phyloP scores from a whole-genome alignment of 768 basidiomycete genomes.

The Leccinum variicolor region DNA sequence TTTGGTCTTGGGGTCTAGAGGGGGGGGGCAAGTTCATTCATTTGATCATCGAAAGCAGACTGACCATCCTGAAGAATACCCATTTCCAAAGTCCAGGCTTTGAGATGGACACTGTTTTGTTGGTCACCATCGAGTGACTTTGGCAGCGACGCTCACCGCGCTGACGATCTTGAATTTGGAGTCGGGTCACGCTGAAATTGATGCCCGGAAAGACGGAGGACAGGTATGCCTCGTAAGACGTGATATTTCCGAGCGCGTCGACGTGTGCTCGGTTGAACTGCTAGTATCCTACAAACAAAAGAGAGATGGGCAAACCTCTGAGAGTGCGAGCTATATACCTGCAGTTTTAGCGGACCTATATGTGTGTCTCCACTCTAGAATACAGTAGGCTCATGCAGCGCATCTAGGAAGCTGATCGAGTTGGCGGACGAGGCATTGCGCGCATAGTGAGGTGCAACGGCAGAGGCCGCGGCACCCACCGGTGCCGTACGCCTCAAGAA shows the following conservation, averaged over 20 bases:
- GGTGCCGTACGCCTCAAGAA: too few species aligned
- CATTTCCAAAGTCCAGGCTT: constrained; percentile 62
- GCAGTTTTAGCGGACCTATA: too few species aligned
- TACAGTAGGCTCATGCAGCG: too few species aligned
- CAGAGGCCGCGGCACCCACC: too few species aligned
- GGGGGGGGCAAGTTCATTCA: neutral
- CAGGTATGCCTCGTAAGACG: constrained; percentile 81
- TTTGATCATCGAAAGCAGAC: neutral
- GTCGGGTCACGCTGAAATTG: constrained; percentile 83
- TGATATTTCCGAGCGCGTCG: constrained; percentile 87
- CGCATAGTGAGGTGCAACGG: too few species aligned
- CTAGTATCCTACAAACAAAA: neutral
- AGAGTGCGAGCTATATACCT: constrained; percentile 61
- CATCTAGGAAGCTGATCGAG: too few species aligned
- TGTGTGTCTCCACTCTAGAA: too few species aligned
- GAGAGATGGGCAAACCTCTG: constrained; percentile 51
- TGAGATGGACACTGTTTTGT: neutral
- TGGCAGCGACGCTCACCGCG: constrained; percentile 95
- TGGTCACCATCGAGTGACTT: constrained; percentile 67
- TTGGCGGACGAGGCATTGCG: too few species aligned
- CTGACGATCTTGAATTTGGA: constrained; percentile 95
- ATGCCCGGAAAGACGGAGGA: constrained; percentile 80
- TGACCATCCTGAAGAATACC: constrained; percentile 78
- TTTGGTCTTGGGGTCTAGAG: constrained; percentile 87
- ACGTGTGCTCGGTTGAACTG: constrained; percentile 37